Evolutionary conservation across 176 grass and related monocot genomes (phyloP), one percentile per base, ranked within the genome.

Genomic region (Chloris gayana): DNA sequence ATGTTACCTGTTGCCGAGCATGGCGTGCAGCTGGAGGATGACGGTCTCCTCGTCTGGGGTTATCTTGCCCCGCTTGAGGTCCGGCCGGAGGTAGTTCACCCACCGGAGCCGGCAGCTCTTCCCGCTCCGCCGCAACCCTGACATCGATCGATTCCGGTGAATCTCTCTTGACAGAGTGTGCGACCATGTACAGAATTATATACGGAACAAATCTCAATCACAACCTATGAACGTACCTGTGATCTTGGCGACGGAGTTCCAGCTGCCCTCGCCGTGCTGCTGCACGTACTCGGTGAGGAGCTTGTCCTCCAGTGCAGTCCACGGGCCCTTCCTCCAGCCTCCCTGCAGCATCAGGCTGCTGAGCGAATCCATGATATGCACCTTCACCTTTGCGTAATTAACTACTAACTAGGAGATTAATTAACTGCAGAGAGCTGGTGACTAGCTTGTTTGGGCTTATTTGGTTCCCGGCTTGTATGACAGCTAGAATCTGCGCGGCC

Each of bases 51-150:
- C 94, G 61, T 94, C 89, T 26, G 94, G 85, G 37, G 91, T 94
- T 75, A 97, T 94, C 80, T 97, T 97, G 24, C 91, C 89, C 68
- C 89, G 94, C 91, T 97, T 97, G 33, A 97, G 87, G 78, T 97
- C 94, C 0, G 94, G 94, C 18, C 91, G 88, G 70, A 97, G 94
- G 82, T 97, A 97, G 89, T 97, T 97, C 79, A 94, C 91, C 94
- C 94, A 97, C 70, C 94, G 90, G 21, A 97, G 84, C 26, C 94
- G 84, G 77, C 94, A 97, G 54, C 94, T 97, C 91, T 97, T 97
- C 47, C 94, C 94, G 82, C 94, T 90, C 78, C 94, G 88, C 29
- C 87, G 84, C 69, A 97, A 74, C 2, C 79, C 94, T 97, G 77
- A 42, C 41, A 11, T 54, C 45, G n/a, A 0, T 31, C 64, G 37